Evolutionary conservation across 176 grass and related monocot species (phyloP).

Genomic region (Cenchrus fungigraminus): DNA sequence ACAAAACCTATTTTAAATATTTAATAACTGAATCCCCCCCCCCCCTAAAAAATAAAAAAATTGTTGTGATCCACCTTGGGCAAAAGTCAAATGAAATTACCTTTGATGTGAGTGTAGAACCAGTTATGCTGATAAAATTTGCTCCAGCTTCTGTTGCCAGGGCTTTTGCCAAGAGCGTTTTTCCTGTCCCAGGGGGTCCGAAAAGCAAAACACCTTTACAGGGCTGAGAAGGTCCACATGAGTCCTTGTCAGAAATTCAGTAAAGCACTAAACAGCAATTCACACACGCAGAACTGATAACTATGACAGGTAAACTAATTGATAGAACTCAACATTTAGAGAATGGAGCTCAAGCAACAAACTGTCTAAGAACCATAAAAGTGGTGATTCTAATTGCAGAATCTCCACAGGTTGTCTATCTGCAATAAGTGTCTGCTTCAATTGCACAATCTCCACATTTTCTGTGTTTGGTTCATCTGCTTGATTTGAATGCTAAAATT

Average conservation of each 20-base stretch:
- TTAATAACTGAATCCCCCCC: too few relatives aligned
- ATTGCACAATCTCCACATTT: constrained; percentile 33
- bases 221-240: constrained; percentile 61
- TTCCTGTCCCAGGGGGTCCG: constrained; percentile 94
- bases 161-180: constrained; percentile 97
- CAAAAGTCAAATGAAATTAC: constrained; percentile 48
- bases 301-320: constrained; percentile 5
- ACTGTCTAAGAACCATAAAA: neutral
- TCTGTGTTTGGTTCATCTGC: constrained; percentile 10
- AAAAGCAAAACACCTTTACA: constrained; percentile 99
- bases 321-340: constrained; percentile 13
- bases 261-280: constrained; percentile 1
- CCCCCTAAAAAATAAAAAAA: too few relatives aligned
- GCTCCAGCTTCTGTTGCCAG: constrained; percentile 98
- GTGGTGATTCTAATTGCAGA: constrained; percentile 33
- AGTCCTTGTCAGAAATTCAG: constrained; percentile 31
- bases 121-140: constrained; percentile 96
- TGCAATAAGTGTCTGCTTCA: constrained; percentile 20
- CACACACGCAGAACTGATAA: neutral
- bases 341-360: constrained; percentile 26
- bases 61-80: too few relatives aligned
- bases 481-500: constrained; percentile 28
- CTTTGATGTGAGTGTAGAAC: constrained; percentile 93
- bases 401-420: constrained; percentile 17
- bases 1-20: too few relatives aligned